Conservation (phyloP, 2,329 filamentous ascomycete species). For the Colletotrichum tropicicola region DNA sequence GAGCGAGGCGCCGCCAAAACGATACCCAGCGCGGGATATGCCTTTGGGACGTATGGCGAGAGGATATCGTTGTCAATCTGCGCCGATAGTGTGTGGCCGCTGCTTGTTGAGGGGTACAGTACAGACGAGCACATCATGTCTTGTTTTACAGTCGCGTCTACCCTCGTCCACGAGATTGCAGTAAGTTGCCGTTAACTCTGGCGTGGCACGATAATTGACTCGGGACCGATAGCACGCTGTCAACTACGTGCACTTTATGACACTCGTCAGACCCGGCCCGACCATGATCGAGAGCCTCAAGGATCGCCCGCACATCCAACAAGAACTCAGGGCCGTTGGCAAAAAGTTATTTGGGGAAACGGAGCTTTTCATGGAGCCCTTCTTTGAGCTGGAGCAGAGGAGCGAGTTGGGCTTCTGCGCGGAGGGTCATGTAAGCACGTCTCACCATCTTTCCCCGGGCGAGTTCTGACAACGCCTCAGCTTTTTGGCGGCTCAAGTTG, state of each 20-base stretch:
- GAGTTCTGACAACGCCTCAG: background rate
- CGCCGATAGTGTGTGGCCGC: conserved; percentile 36
- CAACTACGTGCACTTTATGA: background rate
- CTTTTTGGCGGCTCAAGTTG: conserved; percentile 11
- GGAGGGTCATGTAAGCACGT: conserved; percentile 32
- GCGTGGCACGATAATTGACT: background rate
- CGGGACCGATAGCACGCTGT: conserved; percentile 6
- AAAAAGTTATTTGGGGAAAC: background rate
- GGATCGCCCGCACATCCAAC: background rate
- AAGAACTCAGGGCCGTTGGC: background rate
- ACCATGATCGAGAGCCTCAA: background rate
- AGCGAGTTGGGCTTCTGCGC: conserved; percentile 36
- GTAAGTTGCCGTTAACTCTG: conserved; percentile 30
- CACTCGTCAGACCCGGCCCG: background rate
- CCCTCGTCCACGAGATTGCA: conserved; percentile 39
- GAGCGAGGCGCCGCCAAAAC: background rate
- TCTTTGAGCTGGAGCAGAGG: conserved; percentile 35
- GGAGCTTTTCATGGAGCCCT: conserved; percentile 28
- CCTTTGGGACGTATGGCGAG: background rate
- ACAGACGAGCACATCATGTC: conserved; percentile 37
- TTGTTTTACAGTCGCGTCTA: conserved; percentile 32
- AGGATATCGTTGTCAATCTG: conserved; percentile 14
- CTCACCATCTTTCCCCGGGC: background rate
- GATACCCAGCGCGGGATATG: background rate
- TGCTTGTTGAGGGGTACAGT: conserved; percentile 35